Percentiles rank a stretch among this genome's conserved stretches.
Conservation (phyloP, 2,329 filamentous ascomycete species). For the Mycocentrospora acerina region DNA sequence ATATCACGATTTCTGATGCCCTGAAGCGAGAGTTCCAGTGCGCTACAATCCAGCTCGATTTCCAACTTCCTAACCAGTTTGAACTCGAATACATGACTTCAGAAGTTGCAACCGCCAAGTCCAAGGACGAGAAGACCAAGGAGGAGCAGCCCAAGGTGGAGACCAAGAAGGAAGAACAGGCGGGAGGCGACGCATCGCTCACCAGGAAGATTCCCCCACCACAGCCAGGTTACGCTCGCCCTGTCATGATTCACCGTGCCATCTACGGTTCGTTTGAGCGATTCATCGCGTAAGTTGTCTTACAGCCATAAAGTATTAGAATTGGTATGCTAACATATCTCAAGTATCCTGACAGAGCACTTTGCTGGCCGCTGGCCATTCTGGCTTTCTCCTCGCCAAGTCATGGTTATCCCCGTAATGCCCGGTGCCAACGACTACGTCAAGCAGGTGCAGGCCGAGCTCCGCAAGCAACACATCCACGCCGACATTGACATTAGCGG, state of each 20-base stretch:
- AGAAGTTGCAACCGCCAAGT: slow-evolving; percentile 54
- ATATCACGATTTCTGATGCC: slow-evolving; percentile 90
- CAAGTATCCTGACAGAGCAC: slow-evolving; percentile 73
- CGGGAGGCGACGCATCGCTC: slow-evolving; percentile 18
- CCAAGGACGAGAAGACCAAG: slow-evolving; percentile 36
- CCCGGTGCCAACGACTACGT: slow-evolving; percentile 72
- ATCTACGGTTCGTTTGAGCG: slow-evolving; percentile 72
- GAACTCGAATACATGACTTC: slow-evolving; percentile 82
- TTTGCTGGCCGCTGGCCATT: slow-evolving; percentile 88
- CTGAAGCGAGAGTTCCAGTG: slow-evolving; percentile 83
- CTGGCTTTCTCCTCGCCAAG: slow-evolving; percentile 82
- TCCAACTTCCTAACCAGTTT: slow-evolving; percentile 83
- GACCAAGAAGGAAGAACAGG: slow-evolving; percentile 19
- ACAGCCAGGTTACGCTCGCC: slow-evolving; percentile 64
- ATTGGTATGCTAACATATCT: slow-evolving; percentile 10
- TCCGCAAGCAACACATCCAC: slow-evolving; percentile 69
- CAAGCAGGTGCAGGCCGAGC: slow-evolving; percentile 67
- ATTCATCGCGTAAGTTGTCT: slow-evolving; percentile 57
- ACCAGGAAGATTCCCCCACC: slow-evolving; percentile 30
- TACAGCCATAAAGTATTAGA: not conserved
- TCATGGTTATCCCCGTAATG: slow-evolving; percentile 77
- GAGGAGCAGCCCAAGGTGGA: slow-evolving; percentile 30
- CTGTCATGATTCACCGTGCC: slow-evolving; percentile 85
- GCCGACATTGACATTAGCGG: slow-evolving; percentile 70
- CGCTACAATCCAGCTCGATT: slow-evolving; percentile 92